These are phyloP conservation scores for Lachnellula arida DNA, from an alignment of 2,329 filamentous ascomycete species.

Conservation along the genomic window DNA sequence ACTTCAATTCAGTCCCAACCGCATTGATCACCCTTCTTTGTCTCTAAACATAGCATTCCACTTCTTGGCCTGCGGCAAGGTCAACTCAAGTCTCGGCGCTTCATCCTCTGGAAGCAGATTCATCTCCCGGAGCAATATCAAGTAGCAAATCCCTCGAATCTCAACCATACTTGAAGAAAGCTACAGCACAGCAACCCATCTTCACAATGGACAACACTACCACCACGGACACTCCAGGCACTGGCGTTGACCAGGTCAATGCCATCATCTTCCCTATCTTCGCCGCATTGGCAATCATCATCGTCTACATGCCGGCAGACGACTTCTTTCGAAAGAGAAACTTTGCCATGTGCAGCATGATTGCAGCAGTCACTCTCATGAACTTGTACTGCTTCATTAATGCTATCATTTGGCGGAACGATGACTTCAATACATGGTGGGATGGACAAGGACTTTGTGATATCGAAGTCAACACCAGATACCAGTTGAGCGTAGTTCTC, in stretches of 20 bases:
- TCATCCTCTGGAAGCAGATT: background rate
- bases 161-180: background rate
- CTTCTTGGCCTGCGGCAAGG: background rate
- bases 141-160: background rate
- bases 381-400: slow-evolving; percentile 58
- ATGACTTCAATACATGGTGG: slow-evolving; percentile 52
- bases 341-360: slow-evolving; percentile 51
- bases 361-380: slow-evolving; percentile 50
- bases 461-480: slow-evolving; percentile 54
- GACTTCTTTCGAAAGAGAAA: slow-evolving; percentile 60
- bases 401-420: slow-evolving; percentile 58
- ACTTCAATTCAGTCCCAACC: background rate
- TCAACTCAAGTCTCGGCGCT: slow-evolving; percentile 1
- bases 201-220: background rate
- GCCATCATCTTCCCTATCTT: slow-evolving; percentile 44
- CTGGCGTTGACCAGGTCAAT: slow-evolving; percentile 15
- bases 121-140: background rate
- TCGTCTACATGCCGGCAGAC: slow-evolving; percentile 52
- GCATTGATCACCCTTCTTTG: slow-evolving; percentile 2
- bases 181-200: background rate
- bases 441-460: slow-evolving; percentile 57
- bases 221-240: background rate
- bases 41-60: slow-evolving; percentile 1
- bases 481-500: slow-evolving; percentile 48
- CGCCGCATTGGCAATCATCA: slow-evolving; percentile 44